Percentiles rank a stretch among this genome's conserved stretches.
Conservation (phyloP, 177 flowering plant genomes). For the Vitis hybrid region DNA sequence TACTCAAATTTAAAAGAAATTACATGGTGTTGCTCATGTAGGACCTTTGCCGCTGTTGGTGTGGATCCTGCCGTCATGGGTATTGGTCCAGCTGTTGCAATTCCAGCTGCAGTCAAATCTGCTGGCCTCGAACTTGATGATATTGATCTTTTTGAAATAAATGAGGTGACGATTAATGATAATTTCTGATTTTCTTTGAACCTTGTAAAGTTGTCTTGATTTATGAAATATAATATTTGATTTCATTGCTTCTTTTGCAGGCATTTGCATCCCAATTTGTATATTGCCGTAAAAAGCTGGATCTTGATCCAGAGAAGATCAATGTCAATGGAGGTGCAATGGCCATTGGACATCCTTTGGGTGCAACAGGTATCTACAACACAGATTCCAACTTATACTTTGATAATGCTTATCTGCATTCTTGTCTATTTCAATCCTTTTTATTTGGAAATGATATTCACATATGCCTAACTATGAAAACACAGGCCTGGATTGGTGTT, state of each 20-base stretch:
- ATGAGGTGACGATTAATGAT: constrained; percentile 62
- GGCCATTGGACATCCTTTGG: constrained; percentile 96
- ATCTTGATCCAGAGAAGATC: constrained; percentile 81
- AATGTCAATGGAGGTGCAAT: constrained; percentile 99
- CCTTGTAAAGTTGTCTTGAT: neutral
- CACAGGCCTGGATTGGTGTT: too few relatives aligned
- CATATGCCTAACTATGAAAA: too few relatives aligned
- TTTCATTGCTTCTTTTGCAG: constrained; percentile 31
- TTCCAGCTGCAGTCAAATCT: constrained; percentile 97
- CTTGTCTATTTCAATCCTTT: too few relatives aligned
- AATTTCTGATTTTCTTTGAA: neutral
- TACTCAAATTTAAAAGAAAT: neutral
- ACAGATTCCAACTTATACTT: neutral
- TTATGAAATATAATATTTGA: neutral
- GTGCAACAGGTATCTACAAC: constrained; percentile 77
- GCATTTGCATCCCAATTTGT: constrained; percentile 95
- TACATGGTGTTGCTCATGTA: constrained; percentile 23
- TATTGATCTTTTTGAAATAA: constrained; percentile 94
- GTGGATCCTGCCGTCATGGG: constrained; percentile 99
- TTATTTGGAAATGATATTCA: too few relatives aligned
- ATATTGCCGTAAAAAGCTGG: constrained; percentile 80
- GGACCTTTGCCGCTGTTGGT: constrained; percentile 95
- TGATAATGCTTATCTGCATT: neutral
- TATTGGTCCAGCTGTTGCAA: constrained; percentile 96
- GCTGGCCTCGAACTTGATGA: constrained; percentile 91